Evolutionary conservation across 2,329 filamentous ascomycete species (phyloP), one percentile per base, ranked within the genome.

Genomic region (Tolypocladium album): DNA sequence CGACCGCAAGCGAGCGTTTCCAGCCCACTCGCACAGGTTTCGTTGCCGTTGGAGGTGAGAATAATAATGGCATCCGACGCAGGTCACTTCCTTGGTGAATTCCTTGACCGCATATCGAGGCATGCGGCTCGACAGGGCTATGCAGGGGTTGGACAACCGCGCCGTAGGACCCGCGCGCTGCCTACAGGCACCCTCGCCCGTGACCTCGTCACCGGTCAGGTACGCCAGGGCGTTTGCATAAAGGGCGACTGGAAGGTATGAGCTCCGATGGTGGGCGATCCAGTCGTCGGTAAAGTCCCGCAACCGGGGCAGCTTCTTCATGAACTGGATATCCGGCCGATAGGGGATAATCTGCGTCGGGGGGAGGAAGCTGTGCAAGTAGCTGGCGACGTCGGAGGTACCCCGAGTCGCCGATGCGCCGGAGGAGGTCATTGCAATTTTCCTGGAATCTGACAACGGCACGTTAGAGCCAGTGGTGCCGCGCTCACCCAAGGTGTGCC

Each of bases 191-290:
- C 31, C 63, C 1, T 40, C 12, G 3, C 66, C 69, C 15, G 59
- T 62, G 4, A 72, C 61, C 34, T 63, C 67, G 0, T 61, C 65
- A 1, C 73, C 73, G 0, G 68, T 67, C 1, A 75, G 53, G 55
- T 70, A 75, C 6, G 71, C 72, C 5, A 74, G 38, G 4, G 68
- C 68, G 55, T 65, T 68, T 20, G 71, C 65, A 57, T 72, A 74
- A 22, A 66, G 61, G 0, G 50, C 58, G 0, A 59, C 5, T 8
- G 67, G 66, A 3, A 75, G 39, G 0, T 61, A 60, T 5, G 57
- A 60, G 0, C 60, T 59, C 0, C 50, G 15, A 47, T 74, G 70
- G 13, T 45, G 55, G 0, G 61, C 31, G 9, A 70, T 64, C 70
- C 71, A 75, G 0, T 34, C 3, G 0, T 55, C 15, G 0, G 73